Base-by-base conservation (phyloP, 2,329 filamentous ascomycete genomes). In the Aspergillus pseudoviridinutans region DNA sequence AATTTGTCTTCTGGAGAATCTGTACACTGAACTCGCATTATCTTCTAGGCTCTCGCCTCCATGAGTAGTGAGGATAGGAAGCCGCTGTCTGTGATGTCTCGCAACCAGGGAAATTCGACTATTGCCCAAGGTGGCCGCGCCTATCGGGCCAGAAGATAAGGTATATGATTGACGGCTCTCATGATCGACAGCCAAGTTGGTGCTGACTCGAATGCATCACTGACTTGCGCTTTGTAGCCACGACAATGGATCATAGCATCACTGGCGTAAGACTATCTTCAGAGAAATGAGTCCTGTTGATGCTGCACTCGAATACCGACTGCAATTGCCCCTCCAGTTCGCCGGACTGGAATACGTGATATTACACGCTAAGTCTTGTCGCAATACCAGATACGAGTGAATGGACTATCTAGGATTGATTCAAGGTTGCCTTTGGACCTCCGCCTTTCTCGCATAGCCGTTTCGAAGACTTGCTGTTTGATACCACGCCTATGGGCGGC, bases 21-120 rank as follows among this genome's bases (percentile, higher is more conserved):
- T 14, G 24, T 47, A 46, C 9, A 62, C 66, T 54, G 59, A 41
- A 47, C 57, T n/a, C 25, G 32, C 35, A 22, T 29, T 29, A 29
- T 53, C 47, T 28, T 44, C 20, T 55, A 82, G 78, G 92, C 92
- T 5, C 77, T 99, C 54, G 91, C 92, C 1, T 95, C 91, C 3
- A 95, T 97, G 90, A 85, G 88, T 41, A 89, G 88, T 1, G 83
- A 85, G 27, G 92, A 97, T 63, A 80, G 79, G 50, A 84, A 84
- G 54, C 91, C 94, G 0, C 78, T 85, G 35, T 94, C 89, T 64
- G 89, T 93, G 57, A 97, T 99, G 92, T 96, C 92, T 60, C 87
- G 94, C 53, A 87, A 80, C 65, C 79, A 71, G 49, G 79, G 80
- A 47, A 77, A 77, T 56, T 82, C 81, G 1, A 74, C 73, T 29